phyloP scores from a whole-genome alignment of 1,284 basidiomycete genomes.

The Rhodotorula mucilaginosa region DNA sequence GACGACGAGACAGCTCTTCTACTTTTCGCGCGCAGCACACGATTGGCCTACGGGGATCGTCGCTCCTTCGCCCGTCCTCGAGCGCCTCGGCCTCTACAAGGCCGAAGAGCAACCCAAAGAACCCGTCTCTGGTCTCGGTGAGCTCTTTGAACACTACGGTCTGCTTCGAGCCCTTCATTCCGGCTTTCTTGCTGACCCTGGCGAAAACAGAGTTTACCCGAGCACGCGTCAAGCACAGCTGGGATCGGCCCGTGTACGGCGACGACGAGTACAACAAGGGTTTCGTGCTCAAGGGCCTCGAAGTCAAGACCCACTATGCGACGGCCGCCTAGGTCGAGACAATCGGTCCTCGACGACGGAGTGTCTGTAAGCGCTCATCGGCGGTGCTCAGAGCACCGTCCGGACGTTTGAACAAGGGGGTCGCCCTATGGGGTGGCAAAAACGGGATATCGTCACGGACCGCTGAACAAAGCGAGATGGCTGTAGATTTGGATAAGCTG shows the following conservation, averaged over 20 bases:
- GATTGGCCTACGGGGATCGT: slow-evolving; percentile 14
- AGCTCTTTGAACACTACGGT: too few species aligned
- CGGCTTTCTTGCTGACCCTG: too few species aligned
- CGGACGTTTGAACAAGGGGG: too few species aligned
- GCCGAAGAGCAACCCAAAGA: background rate
- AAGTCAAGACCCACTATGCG: slow-evolving; percentile 14
- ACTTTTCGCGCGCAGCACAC: slow-evolving; percentile 52
- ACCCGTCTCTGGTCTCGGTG: slow-evolving; percentile 12
- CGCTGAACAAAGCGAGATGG: too few species aligned
- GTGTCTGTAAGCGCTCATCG: background rate
- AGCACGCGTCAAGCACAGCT: slow-evolving; percentile 19
- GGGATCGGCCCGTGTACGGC: slow-evolving; percentile 20
- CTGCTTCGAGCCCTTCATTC: too few species aligned
- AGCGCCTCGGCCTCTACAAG: slow-evolving; percentile 20
- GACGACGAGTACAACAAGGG: slow-evolving; percentile 10
- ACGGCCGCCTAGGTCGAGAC: background rate
- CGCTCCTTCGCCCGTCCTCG: slow-evolving; percentile 26
- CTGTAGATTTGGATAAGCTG: too few species aligned
- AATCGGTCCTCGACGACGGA: background rate
- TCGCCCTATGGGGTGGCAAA: too few species aligned
- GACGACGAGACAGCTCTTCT: slow-evolving; percentile 49
- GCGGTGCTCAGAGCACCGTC: too few species aligned
- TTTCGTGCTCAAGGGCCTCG: slow-evolving; percentile 3
- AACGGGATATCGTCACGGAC: too few species aligned
- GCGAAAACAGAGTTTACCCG: slow-evolving; percentile 6